Conservation (phyloP, 192 early-diverging fungal species). For the Podila verticillata region DNA sequence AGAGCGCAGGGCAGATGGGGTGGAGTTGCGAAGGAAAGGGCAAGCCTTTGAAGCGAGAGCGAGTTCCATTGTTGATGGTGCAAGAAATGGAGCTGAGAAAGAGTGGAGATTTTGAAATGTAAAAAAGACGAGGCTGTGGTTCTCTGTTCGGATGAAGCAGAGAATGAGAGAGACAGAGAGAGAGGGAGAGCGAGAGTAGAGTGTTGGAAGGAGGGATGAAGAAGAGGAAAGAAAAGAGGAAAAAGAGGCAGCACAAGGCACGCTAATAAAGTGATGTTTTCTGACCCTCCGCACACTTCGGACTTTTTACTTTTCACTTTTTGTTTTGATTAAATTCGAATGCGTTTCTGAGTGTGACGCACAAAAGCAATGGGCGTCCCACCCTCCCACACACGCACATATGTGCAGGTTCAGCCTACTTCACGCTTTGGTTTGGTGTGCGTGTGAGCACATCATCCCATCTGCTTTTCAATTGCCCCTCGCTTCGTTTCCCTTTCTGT, state of each 20-base stretch:
- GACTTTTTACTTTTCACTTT: too few relatives aligned
- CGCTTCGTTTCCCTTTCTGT: too few relatives aligned
- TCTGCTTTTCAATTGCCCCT: too few relatives aligned
- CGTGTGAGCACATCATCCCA: too few relatives aligned
- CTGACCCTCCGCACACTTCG: too few relatives aligned
- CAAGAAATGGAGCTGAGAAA: not conserved
- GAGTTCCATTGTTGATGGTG: slow-evolving; percentile 38
- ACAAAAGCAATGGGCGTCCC: too few relatives aligned
- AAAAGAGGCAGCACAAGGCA: not conserved
- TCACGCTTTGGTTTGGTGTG: too few relatives aligned
- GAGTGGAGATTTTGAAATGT: not conserved
- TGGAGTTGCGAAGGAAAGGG: slow-evolving; percentile 81
- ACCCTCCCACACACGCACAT: too few relatives aligned
- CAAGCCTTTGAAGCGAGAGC: slow-evolving; percentile 60
- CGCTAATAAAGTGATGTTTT: too few relatives aligned
- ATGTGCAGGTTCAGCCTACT: too few relatives aligned
- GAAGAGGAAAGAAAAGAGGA: not conserved
- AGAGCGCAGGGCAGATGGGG: slow-evolving; percentile 72
- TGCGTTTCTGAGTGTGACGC: too few relatives aligned
- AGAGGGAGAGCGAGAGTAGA: not conserved
- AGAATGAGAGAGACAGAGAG: not conserved
- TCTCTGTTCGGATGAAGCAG: slow-evolving; percentile 3
- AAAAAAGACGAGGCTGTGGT: not conserved
- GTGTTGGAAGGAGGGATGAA: not conserved
- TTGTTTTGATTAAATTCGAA: too few relatives aligned